phyloP scores from a whole-genome alignment of 768 basidiomycete genomes.

The Chalciporus piperatus region DNA sequence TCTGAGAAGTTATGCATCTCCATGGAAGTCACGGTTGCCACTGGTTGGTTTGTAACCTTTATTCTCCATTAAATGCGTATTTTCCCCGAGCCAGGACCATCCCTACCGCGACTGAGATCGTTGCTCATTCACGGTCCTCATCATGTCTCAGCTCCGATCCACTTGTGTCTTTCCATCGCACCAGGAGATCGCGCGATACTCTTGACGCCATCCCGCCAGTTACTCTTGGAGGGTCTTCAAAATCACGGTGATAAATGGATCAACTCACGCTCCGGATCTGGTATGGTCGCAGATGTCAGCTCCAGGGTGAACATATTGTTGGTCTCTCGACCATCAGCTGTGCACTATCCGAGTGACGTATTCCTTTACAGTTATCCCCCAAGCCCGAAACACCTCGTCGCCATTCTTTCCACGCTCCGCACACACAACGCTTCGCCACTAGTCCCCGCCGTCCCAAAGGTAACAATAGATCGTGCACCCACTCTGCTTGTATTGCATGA shows the following conservation, averaged over 20 bases:
- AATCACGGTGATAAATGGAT: conserved; percentile 51
- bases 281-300: conserved; percentile 35
- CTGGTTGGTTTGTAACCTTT: no score
- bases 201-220: conserved; percentile 51
- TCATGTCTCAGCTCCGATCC: conserved; percentile 67
- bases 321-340: conserved; percentile 23
- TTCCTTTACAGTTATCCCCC: conserved; percentile 55
- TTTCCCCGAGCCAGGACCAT: conserved; percentile 41
- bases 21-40: no score
- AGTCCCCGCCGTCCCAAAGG: conserved; percentile 27
- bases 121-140: conserved; percentile 64
- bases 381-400: conserved; percentile 52
- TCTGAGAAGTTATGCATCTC: no score
- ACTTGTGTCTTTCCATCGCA: conserved; percentile 54
- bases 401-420: conserved; percentile 50
- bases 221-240: conserved; percentile 40
- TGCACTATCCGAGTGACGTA: conserved; percentile 5
- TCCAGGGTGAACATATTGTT: conserved; percentile 56
- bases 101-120: conserved; percentile 53
- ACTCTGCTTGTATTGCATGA: conserved; percentile 60
- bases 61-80: conserved; percentile 28
- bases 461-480: conserved; percentile 40
- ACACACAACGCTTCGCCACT: conserved; percentile 23
- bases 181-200: conserved; percentile 40
- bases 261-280: conserved; percentile 35